Percentiles rank a stretch among this genome's conserved stretches.
These are phyloP conservation scores for Phytophthora fragariaefolia DNA, from an alignment of 352 stramenopile species.

Conservation along the genomic window DNA sequence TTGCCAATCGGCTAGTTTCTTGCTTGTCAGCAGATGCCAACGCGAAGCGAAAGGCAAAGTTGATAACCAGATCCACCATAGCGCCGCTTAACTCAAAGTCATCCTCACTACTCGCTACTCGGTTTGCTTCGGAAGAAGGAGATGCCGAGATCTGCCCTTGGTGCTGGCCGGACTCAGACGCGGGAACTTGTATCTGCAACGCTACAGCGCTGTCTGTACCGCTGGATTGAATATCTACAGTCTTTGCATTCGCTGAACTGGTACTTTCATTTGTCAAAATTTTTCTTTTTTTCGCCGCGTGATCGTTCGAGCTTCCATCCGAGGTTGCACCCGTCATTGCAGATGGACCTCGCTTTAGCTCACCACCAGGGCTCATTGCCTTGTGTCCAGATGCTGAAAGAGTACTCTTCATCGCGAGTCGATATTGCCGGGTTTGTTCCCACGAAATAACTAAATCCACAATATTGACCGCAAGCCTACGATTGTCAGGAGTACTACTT, in stretches of 20 bases:
- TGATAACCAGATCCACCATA: slow-evolving; percentile 93
- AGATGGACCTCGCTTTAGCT: slow-evolving; percentile 47
- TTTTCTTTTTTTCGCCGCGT: slow-evolving; percentile 59
- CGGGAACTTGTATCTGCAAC: slow-evolving; percentile 23
- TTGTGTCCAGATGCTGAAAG: slow-evolving; percentile 13
- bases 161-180: slow-evolving; percentile 9
- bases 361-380: slow-evolving; percentile 24
- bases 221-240: slow-evolving; percentile 23
- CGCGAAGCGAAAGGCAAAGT: slow-evolving; percentile 91
- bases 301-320: slow-evolving; percentile 22
- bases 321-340: slow-evolving; percentile 24
- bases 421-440: slow-evolving; percentile 89
- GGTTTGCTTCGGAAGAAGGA: slow-evolving; percentile 31
- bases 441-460: slow-evolving; percentile 97
- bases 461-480: slow-evolving; percentile 93
- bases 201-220: neutral
- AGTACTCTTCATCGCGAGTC: slow-evolving; percentile 43
- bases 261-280: slow-evolving; percentile 32
- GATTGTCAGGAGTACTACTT: slow-evolving; percentile 93
- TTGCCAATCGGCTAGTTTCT: slow-evolving; percentile 87
- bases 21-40: slow-evolving; percentile 90
- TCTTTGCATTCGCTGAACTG: slow-evolving; percentile 20
- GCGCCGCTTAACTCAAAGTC: slow-evolving; percentile 87
- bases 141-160: slow-evolving; percentile 27
- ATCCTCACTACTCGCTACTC: slow-evolving; percentile 62